Conservation (phyloP, 2,329 filamentous ascomycete species). For the Epichloe sp. region DNA sequence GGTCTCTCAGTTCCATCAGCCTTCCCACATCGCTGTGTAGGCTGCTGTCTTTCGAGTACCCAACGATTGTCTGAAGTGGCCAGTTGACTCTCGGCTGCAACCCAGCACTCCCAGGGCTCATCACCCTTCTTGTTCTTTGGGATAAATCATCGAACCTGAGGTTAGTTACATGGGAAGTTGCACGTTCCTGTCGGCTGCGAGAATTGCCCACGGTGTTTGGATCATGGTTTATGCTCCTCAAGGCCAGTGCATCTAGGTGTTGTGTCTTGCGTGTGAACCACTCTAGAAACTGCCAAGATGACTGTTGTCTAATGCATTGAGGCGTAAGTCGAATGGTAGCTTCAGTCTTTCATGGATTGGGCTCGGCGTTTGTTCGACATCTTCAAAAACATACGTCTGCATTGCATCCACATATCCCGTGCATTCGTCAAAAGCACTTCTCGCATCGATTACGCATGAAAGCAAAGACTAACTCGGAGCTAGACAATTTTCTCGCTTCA, state of each 20-base stretch:
- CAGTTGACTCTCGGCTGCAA: constrained; percentile 8
- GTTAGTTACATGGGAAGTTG: neutral
- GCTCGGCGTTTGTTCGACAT: too few relatives aligned
- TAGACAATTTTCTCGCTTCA: neutral
- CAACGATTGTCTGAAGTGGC: constrained; percentile 4
- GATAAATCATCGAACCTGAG: neutral
- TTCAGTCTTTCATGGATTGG: neutral
- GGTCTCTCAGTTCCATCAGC: constrained; percentile 15
- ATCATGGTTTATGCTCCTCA: neutral
- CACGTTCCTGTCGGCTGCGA: neutral
- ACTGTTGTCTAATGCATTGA: too few relatives aligned
- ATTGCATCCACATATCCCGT: neutral
- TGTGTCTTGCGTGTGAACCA: neutral
- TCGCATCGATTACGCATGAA: neutral
- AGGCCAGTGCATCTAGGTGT: neutral
- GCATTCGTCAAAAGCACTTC: neutral
- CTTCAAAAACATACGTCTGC: neutral
- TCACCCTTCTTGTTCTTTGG: neutral
- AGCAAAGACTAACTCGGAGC: neutral
- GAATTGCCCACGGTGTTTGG: too few relatives aligned
- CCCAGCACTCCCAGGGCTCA: constrained; percentile 7
- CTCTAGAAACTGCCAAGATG: neutral
- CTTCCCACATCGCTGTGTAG: constrained; percentile 15
- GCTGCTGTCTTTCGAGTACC: constrained; percentile 11
- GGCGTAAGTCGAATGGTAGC: neutral